Conservation (phyloP, 148 eudicot genomes). For the Vaccinium macrocarpon region DNA sequence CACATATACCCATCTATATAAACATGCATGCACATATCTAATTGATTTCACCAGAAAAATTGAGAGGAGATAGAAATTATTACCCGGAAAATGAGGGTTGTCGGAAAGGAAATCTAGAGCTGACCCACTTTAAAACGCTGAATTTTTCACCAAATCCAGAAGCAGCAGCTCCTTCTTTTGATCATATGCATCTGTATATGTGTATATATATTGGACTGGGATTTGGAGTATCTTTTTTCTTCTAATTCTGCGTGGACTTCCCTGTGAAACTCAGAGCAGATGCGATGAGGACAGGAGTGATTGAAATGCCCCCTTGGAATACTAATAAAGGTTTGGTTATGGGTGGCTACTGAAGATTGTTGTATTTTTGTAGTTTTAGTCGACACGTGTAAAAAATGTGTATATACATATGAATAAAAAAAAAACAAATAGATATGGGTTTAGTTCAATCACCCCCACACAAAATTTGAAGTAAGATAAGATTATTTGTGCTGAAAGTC, state of each 20-base stretch:
- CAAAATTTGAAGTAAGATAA: not conserved
- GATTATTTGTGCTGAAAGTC: not conserved
- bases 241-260: not conserved
- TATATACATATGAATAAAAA: not conserved
- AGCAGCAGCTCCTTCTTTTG: not conserved
- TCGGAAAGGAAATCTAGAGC: constrained; percentile 8
- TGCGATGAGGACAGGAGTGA: not conserved
- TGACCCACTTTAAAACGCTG: not conserved
- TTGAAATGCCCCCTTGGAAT: not conserved
- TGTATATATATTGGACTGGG: not conserved
- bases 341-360: not conserved
- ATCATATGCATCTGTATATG: not conserved
- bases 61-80: not conserved
- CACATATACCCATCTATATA: not conserved
- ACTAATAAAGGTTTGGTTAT: not conserved
- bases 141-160: not conserved
- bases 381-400: not conserved
- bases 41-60: not conserved
- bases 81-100: not conserved
- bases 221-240: not conserved
- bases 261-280: not conserved
- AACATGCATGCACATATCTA: not conserved
- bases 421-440: not conserved
- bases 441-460: not conserved
- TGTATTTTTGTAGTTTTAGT: not conserved